phyloP scores from a whole-genome alignment of 345 rosid species.

The Passiflora organensis region DNA sequence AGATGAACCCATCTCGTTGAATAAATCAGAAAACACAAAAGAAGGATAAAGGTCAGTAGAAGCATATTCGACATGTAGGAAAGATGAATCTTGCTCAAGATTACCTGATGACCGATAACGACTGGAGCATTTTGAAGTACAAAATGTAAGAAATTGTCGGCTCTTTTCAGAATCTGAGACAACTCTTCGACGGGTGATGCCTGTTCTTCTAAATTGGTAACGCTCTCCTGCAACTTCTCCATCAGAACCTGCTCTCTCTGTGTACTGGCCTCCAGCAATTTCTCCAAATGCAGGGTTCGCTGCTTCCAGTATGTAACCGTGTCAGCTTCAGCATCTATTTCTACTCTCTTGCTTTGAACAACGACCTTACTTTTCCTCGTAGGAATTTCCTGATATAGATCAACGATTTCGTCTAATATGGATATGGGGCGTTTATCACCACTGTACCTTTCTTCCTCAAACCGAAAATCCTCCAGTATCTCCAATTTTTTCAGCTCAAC shows the following conservation, averaged over 20 bases:
- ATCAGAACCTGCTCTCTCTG: conserved; percentile 65
- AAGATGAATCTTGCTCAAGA: not conserved
- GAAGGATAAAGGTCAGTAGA: not conserved
- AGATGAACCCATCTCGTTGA: conserved; percentile 9
- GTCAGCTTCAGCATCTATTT: conserved; percentile 65
- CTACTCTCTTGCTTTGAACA: conserved; percentile 50
- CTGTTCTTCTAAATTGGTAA: conserved; percentile 59
- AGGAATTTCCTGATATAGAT: conserved; percentile 48
- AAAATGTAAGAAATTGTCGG: conserved; percentile 90
- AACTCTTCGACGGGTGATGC: conserved; percentile 79
- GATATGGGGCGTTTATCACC: conserved; percentile 58
- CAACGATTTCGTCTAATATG: conserved; percentile 47
- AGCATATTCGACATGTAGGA: not conserved
- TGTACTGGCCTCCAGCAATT: conserved; percentile 61
- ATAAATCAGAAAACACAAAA: too few species aligned
- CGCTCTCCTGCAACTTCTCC: conserved; percentile 66
- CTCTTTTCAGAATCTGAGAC: conserved; percentile 75
- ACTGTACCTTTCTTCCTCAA: conserved; percentile 51
- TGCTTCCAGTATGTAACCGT: conserved; percentile 79
- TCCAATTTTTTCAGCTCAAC: conserved; percentile 77
- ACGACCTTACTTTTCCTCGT: conserved; percentile 44
- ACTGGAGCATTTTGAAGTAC: conserved; percentile 91
- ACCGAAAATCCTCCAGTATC: conserved; percentile 80
- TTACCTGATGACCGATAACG: conserved; percentile 92
- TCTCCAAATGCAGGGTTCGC: conserved; percentile 50